Conservation (phyloP, 768 basidiomycete genomes). For the Suillus spraguei region DNA sequence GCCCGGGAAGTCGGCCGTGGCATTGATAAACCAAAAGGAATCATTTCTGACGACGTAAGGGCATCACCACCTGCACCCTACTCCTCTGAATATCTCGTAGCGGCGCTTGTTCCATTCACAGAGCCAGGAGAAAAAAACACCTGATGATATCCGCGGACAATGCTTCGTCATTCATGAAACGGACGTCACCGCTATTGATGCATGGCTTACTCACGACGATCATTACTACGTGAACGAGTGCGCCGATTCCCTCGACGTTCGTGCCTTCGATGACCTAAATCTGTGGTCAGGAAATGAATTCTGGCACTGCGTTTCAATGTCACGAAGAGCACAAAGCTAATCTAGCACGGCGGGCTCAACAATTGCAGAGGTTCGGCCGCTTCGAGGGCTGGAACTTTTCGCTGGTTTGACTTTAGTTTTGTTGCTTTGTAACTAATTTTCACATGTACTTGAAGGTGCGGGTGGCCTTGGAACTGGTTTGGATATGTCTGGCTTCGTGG, state of each 20-base stretch:
- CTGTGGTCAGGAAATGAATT: constrained; percentile 34
- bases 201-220: constrained; percentile 54
- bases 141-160: constrained; percentile 51
- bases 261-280: constrained; percentile 23
- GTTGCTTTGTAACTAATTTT: not conserved
- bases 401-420: constrained; percentile 46
- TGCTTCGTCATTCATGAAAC: constrained; percentile 49
- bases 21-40: constrained; percentile 16
- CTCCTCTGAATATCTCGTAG: constrained; percentile 20
- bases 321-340: constrained; percentile 31
- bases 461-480: constrained; percentile 76
- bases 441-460: constrained; percentile 49
- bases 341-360: constrained; percentile 31
- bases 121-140: constrained; percentile 26
- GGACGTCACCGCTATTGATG: constrained; percentile 32
- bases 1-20: constrained; percentile 23
- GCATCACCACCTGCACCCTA: constrained; percentile 4
- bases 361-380: constrained; percentile 40
- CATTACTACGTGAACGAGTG: constrained; percentile 57
- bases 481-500: constrained; percentile 58
- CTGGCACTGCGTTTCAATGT: constrained; percentile 44
- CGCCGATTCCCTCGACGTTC: constrained; percentile 21
- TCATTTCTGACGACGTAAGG: constrained; percentile 48
- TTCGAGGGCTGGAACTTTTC: constrained; percentile 70
- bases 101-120: constrained; percentile 45